Evolutionary conservation across 306 rosid genomes (phyloP), one percentile per base, ranked within the genome.

Genomic region (Ziziphus jujuba): DNA sequence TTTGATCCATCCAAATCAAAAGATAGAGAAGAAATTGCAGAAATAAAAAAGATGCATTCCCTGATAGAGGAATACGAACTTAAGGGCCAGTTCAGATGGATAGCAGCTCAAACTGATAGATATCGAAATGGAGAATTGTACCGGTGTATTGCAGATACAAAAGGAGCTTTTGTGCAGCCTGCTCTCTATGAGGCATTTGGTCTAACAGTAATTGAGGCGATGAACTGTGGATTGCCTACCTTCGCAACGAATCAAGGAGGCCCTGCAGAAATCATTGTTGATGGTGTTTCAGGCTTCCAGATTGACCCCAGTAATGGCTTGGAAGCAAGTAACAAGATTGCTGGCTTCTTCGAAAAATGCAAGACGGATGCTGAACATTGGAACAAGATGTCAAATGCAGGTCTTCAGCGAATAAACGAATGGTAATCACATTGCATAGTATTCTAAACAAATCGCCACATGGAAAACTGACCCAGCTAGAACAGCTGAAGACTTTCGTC

Each of bases 221-320:
- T 92, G 97, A 92, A 89, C 86, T 87, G 97, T 72, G 98, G 98
- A 48, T 55, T 92, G 44, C 98, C 98, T 22, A 83, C 93, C 52
- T 92, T 92, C 68, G 98, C 97, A 4, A 92, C 98, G 35, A 87
- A 87, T 63, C 93, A 86, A 81, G 98, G 98, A 11, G 98, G 97
- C 25, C 98, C 98, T 1, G 98, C 97, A 0, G 98, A 92, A 63
- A 92, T 92, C 61, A 84, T 92, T 43, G 87, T 86, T 33, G 90
- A 92, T 56, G 93, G 89, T 3, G 65, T 90, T 72, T 92, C 98
- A 0, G 98, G 97, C 0, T 87, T 90, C 77, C 98, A 86, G 31
- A 81, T 90, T 56, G 73, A 87, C 63, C 97, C 97, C 0, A 82
- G 74, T 68, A 81, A 92, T 52, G 97, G 93, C 14, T 87, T 77